A percentile compares a stretch with the other conserved stretches of the same genome.
Conservation (phyloP, 164 flowering plant species). For the Stephania cephalantha region DNA sequence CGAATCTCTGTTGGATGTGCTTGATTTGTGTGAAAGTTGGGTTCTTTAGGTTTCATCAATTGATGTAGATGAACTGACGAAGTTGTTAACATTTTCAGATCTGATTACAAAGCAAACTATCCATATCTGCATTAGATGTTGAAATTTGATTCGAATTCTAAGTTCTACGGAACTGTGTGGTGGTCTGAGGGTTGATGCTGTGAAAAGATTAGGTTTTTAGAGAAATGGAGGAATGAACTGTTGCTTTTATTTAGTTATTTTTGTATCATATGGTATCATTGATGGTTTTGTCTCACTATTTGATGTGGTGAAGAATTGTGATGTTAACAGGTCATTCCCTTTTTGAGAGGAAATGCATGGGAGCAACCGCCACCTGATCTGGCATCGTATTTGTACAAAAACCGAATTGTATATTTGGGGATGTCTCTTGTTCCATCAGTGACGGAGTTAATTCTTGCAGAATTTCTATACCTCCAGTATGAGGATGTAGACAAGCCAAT, state of each 20-base stretch:
- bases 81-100: no score
- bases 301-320: neutral
- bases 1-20: no score
- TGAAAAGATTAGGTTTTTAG: no score
- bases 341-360: slow-evolving; percentile 67
- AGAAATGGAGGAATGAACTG: neutral
- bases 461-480: slow-evolving; percentile 79
- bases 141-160: no score
- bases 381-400: slow-evolving; percentile 75
- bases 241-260: neutral
- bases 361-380: slow-evolving; percentile 97
- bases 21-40: no score
- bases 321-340: slow-evolving; percentile 76
- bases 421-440: slow-evolving; percentile 89
- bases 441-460: slow-evolving; percentile 79
- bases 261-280: neutral
- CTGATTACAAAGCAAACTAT: no score
- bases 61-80: no score
- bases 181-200: no score
- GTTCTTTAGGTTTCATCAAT: no score
- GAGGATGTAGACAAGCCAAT: slow-evolving; percentile 79
- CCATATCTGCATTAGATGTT: no score
- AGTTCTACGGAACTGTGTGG: no score
- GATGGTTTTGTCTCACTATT: neutral
- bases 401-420: slow-evolving; percentile 89